These are phyloP conservation scores for Aphanomyces stellatus DNA, from an alignment of 352 stramenopile genomes.

Conservation along the genomic window DNA sequence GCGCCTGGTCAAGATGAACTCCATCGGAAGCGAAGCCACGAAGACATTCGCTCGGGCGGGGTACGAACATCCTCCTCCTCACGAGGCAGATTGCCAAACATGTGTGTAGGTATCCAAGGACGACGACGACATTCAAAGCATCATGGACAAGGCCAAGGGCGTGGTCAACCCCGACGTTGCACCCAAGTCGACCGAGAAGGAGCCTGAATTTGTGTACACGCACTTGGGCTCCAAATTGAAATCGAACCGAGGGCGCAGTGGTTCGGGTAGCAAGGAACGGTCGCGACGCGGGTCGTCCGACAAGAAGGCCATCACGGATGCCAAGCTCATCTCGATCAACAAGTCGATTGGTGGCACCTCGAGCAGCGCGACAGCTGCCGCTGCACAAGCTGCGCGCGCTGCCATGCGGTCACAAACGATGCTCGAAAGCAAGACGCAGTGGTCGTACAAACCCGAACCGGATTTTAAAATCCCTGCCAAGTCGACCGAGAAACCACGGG, in stretches of 20 bases:
- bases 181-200: background rate
- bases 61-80: background rate
- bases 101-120: background rate
- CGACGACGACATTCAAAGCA: conserved; percentile 17
- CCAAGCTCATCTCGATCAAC: conserved; percentile 17
- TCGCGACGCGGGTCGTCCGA: background rate
- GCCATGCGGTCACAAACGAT: conserved; percentile 2
- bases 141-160: conserved; percentile 19
- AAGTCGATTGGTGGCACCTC: background rate
- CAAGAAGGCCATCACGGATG: conserved; percentile 1
- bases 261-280: background rate
- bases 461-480: background rate
- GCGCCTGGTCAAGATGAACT: conserved; percentile 1
- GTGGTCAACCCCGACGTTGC: background rate
- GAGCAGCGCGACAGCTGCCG: background rate
- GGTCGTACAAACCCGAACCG: background rate
- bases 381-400: background rate
- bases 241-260: background rate
- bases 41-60: background rate
- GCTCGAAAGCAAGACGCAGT: background rate
- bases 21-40: background rate
- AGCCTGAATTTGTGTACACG: conserved; percentile 16
- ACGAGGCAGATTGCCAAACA: background rate
- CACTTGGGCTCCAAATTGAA: conserved; percentile 18
- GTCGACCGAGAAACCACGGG: background rate